These are phyloP conservation scores for Candida sanyaensis DNA, from an alignment of 1,139 yeast genomes.

Conservation along the genomic window DNA sequence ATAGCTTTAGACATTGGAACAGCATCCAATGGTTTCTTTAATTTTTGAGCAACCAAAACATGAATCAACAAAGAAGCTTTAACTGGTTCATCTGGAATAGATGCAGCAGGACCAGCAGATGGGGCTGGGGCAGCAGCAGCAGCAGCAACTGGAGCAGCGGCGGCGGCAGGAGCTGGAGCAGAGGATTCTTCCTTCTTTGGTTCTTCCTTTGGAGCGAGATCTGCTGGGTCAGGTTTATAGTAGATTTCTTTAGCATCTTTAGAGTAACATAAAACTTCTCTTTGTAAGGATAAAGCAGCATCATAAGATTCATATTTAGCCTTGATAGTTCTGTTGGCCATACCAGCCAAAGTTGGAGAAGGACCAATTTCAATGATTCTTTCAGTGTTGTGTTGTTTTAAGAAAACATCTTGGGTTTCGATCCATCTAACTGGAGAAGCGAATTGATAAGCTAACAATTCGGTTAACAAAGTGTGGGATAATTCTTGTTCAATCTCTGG, in stretches of 20 bases:
- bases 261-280: slow-evolving; percentile 94
- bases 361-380: slow-evolving; percentile 98
- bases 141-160: slow-evolving; percentile 55
- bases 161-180: slow-evolving; percentile 45
- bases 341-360: slow-evolving; percentile 96
- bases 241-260: slow-evolving; percentile 95
- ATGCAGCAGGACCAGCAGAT: slow-evolving; percentile 74
- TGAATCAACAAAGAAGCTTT: slow-evolving; percentile 82
- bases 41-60: slow-evolving; percentile 90
- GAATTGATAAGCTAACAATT: slow-evolving; percentile 95
- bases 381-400: slow-evolving; percentile 92
- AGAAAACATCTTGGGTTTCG: slow-evolving; percentile 97
- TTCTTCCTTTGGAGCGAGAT: slow-evolving; percentile 42
- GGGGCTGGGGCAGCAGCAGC: slow-evolving; percentile 62
- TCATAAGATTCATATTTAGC: slow-evolving; percentile 97
- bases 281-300: slow-evolving; percentile 94
- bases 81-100: slow-evolving; percentile 87
- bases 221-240: slow-evolving; percentile 87
- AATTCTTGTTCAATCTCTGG: slow-evolving; percentile 98
- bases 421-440: slow-evolving; percentile 99
- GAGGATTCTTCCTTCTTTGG: slow-evolving; percentile 24
- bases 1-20: slow-evolving; percentile 90
- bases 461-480: slow-evolving; percentile 91
- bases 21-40: slow-evolving; percentile 86
- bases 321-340: slow-evolving; percentile 96